phyloP scores from a whole-genome alignment of 208 protist species.

The Crithidia sp. region DNA sequence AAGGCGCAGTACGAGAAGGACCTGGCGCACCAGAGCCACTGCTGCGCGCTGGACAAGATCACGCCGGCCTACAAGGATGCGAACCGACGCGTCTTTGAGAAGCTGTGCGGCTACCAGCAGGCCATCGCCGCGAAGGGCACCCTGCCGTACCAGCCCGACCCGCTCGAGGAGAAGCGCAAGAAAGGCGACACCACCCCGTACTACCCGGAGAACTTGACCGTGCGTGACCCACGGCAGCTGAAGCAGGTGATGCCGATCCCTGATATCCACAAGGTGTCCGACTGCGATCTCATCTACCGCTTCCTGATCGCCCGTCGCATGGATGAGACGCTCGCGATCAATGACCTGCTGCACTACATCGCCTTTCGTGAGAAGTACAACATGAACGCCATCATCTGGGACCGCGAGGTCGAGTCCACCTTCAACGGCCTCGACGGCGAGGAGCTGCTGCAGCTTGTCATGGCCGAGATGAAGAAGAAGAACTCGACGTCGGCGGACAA shows the following conservation, averaged over 20 bases:
- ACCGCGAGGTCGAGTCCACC: constrained; percentile 44
- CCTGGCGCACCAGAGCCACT: constrained; percentile 41
- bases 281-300: constrained; percentile 68
- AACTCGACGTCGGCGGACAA: constrained; percentile 12
- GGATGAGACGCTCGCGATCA: constrained; percentile 36
- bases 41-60: constrained; percentile 39
- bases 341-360: constrained; percentile 56
- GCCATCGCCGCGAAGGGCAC: constrained; percentile 40
- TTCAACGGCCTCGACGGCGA: constrained; percentile 60
- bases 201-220: constrained; percentile 52
- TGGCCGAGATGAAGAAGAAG: constrained; percentile 37
- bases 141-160: constrained; percentile 30
- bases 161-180: constrained; percentile 28
- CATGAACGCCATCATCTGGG: constrained; percentile 57
- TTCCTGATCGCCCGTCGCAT: constrained; percentile 61
- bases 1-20: constrained; percentile 55
- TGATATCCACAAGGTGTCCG: constrained; percentile 59
- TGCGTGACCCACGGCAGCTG: constrained; percentile 34
- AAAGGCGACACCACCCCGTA: constrained; percentile 9
- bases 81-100: constrained; percentile 47
- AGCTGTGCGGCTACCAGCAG: constrained; percentile 42
- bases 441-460: constrained; percentile 45
- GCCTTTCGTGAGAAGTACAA: constrained; percentile 60
- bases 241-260: constrained; percentile 58
- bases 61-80: constrained; percentile 34